Percentiles rank a stretch among this genome's conserved stretches.
These are phyloP conservation scores for Terfezia boudieri DNA, from an alignment of 495 filamentous ascomycete genomes.

Conservation along the genomic window DNA sequence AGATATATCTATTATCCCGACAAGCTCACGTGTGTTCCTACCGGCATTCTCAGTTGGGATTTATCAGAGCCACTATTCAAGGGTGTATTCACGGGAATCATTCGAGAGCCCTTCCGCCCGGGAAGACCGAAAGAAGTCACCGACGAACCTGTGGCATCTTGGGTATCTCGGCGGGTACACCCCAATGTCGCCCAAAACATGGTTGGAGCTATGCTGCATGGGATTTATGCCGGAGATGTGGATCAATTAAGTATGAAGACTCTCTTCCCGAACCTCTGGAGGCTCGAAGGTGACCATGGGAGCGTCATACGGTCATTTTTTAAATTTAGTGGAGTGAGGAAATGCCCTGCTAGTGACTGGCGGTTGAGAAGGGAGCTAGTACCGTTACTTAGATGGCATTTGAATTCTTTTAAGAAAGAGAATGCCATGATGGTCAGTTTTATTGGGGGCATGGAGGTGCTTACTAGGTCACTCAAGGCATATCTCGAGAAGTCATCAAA, in stretches of 20 bases:
- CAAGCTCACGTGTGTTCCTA: conserved; percentile 52
- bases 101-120: conserved; percentile 23
- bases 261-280: conserved; percentile 32
- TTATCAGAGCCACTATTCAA: conserved; percentile 33
- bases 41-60: conserved; percentile 5
- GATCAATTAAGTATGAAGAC: conserved; percentile 50
- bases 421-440: conserved; percentile 36
- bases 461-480: conserved; percentile 27
- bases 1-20: conserved; percentile 90
- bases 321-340: not conserved
- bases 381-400: conserved; percentile 1
- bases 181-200: conserved; percentile 45
- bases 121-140: conserved; percentile 12
- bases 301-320: conserved; percentile 2
- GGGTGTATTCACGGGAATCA: conserved; percentile 22
- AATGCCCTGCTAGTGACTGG: not conserved
- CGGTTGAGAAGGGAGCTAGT: not conserved
- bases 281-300: conserved; percentile 26
- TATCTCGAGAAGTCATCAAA: conserved; percentile 26
- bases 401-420: conserved; percentile 4
- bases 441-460: conserved; percentile 32
- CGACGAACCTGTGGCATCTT: conserved; percentile 57
- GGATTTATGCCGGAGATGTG: conserved; percentile 86
- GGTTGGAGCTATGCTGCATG: conserved; percentile 58
- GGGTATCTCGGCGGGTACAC: conserved; percentile 35